Conservation (phyloP, 768 basidiomycete genomes). For the Pisolithus microcarpus region DNA sequence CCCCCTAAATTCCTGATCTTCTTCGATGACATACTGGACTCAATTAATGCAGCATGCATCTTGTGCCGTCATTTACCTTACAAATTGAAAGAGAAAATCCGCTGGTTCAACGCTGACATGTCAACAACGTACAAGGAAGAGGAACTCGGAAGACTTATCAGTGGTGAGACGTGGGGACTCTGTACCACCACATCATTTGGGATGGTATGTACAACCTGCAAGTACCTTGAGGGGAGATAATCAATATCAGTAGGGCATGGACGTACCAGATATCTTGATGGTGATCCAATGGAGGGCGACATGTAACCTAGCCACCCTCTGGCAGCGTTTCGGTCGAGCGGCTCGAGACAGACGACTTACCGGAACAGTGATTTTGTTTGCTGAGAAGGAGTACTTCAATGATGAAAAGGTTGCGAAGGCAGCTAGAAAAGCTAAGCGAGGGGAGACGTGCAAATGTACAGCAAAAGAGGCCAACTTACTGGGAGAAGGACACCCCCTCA, state of each 20-base stretch:
- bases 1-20: slow-evolving; percentile 20
- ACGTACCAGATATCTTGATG: slow-evolving; percentile 27
- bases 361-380: slow-evolving; percentile 20
- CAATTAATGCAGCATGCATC: slow-evolving; percentile 6
- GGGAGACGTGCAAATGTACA: not conserved
- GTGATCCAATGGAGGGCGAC: slow-evolving; percentile 29
- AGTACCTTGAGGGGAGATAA: no score
- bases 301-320: slow-evolving; percentile 19
- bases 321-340: slow-evolving; percentile 30
- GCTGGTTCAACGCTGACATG: slow-evolving; percentile 20
- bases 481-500: no score
- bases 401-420: slow-evolving; percentile 5
- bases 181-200: slow-evolving; percentile 28
- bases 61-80: slow-evolving; percentile 8
- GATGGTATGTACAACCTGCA: slow-evolving; percentile 20
- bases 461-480: not conserved
- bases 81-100: slow-evolving; percentile 11
- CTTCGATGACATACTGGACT: slow-evolving; percentile 20
- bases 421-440: slow-evolving; percentile 1
- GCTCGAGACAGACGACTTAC: slow-evolving; percentile 8
- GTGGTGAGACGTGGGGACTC: slow-evolving; percentile 20
- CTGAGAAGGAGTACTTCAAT: slow-evolving; percentile 24
- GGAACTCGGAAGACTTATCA: slow-evolving; percentile 12
- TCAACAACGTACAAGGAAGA: slow-evolving; percentile 2
- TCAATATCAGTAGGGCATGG: slow-evolving; percentile 24